A percentile compares a stretch with the other conserved stretches of the same genome.
These are phyloP conservation scores for Chlorokybus atmophyticus DNA, from an alignment of 139 green algal genomes.

Conservation along the genomic window DNA sequence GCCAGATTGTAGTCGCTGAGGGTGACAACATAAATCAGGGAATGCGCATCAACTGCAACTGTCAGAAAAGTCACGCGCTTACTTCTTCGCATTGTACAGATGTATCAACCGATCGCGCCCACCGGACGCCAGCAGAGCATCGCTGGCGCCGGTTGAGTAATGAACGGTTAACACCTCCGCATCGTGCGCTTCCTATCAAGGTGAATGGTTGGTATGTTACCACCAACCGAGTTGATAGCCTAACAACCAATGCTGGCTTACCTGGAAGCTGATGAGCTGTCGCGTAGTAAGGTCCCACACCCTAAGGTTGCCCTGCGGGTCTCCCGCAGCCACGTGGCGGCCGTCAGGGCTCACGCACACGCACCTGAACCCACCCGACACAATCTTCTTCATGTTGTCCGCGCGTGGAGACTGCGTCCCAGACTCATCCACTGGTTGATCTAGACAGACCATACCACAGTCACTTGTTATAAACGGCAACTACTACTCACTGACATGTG, in stretches of 20 bases:
- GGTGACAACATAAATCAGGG: too few species aligned
- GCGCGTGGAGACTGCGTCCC: neutral
- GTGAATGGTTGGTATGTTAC: too few species aligned
- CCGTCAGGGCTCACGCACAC: slow-evolving; percentile 27
- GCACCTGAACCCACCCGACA: slow-evolving; percentile 31
- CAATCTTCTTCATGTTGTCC: too few species aligned
- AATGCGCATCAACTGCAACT: too few species aligned
- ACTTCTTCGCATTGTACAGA: slow-evolving; percentile 29
- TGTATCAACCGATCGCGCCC: slow-evolving; percentile 35
- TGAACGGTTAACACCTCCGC: slow-evolving; percentile 33
- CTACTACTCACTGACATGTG: neutral
- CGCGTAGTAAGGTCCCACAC: slow-evolving; percentile 30
- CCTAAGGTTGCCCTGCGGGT: slow-evolving; percentile 36
- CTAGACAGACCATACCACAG: neutral
- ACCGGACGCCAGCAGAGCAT: slow-evolving; percentile 29
- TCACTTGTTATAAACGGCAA: neutral
- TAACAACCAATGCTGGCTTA: too few species aligned
- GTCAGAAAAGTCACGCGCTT: neutral
- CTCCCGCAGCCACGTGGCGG: slow-evolving; percentile 29
- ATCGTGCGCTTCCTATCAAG: slow-evolving; percentile 47
- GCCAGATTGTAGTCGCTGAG: slow-evolving; percentile 25
- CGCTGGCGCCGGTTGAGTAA: slow-evolving; percentile 17
- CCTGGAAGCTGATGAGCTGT: slow-evolving; percentile 17
- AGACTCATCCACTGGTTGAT: neutral
- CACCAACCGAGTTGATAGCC: too few species aligned